These are phyloP conservation scores for Amyloporia xantha DNA, from an alignment of 768 basidiomycete species.

Conservation along the genomic window DNA sequence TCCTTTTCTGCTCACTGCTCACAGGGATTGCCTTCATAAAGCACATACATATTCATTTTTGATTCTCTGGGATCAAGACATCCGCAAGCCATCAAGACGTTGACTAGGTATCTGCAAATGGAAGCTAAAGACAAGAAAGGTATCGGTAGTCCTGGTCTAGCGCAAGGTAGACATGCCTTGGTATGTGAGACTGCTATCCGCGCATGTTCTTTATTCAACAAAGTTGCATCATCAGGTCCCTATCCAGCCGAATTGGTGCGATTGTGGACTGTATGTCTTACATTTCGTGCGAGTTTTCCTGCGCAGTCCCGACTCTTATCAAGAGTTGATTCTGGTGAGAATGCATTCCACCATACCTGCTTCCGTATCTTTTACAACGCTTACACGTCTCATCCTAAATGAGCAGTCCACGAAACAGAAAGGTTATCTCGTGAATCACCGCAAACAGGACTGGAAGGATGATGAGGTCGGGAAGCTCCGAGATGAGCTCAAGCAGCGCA, in stretches of 20 bases:
- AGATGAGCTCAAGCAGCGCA: conserved; percentile 35
- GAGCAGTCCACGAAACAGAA: conserved; percentile 26
- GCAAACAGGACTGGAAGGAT: conserved; percentile 48
- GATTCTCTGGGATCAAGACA: conserved; percentile 85
- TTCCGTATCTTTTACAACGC: conserved; percentile 15
- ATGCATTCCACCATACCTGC: too few relatives aligned
- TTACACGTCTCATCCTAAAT: background rate
- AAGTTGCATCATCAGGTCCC: conserved; percentile 59
- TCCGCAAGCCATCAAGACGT: conserved; percentile 49
- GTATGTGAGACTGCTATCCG: too few relatives aligned
- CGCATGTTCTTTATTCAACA: background rate
- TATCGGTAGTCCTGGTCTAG: conserved; percentile 10
- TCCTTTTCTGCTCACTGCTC: background rate
- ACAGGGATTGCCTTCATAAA: too few relatives aligned
- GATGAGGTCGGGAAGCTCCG: conserved; percentile 41
- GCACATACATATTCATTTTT: conserved; percentile 79
- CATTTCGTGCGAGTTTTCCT: conserved; percentile 83
- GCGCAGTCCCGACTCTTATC: conserved; percentile 46
- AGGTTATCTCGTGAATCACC: conserved; percentile 25
- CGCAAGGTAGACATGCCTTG: conserved; percentile 13
- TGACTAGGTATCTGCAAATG: conserved; percentile 59
- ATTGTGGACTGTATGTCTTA: conserved; percentile 89
- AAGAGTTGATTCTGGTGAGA: conserved; percentile 41
- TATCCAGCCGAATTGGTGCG: conserved; percentile 79
- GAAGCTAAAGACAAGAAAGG: conserved; percentile 73